Base-by-base conservation (phyloP, 306 rosid species). In the Delonix regia region DNA sequence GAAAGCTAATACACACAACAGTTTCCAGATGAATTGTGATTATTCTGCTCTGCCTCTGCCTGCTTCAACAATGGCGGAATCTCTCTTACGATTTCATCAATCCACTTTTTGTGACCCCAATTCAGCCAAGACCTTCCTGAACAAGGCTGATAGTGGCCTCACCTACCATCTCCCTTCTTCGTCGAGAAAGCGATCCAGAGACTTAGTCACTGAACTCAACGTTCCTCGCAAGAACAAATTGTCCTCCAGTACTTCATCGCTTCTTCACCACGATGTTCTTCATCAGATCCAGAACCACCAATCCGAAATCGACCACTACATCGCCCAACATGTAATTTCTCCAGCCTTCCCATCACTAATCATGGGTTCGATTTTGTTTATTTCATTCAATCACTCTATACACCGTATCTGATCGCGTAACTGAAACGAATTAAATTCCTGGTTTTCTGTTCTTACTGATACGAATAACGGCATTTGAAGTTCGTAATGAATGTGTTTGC, bases 91-190 rank as follows among this genome's bases (percentile, higher is more conserved):
- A 0, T 77, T 74, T 21, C 75, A 82, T 16, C 90, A 77, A 53
- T 76, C 86, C 8, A 9, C 28, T 4, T 22, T 78, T 2, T 52
- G 75, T 55, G 77, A 83, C 62, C 81, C 60, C 6, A 51, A 18
- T 8, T 59, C 79, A 1, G 59, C 57, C 3, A 85, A 83, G 27
- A 52, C 83, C 3, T 78, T 84, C 0, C 41, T 82, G 28, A 86
- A 84, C 72, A 81, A 82, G 10, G 56, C 90, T 9, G 93, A 88
- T 3, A 90, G 90, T 45, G 86, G 85, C 19, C 83, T 88, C 80
- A 87, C 91, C 8, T 83, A 67, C 57, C 61, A 81, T 76, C 61
- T 73, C 57, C 27, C 81, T 7, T 57, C 81, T 7, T 57, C 81
- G 22, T 82, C 86, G 0, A 61, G 80, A 64, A 74, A 78, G 24